Conservation (phyloP, 805 yeast species). For the Wickerhamomyces alni region DNA sequence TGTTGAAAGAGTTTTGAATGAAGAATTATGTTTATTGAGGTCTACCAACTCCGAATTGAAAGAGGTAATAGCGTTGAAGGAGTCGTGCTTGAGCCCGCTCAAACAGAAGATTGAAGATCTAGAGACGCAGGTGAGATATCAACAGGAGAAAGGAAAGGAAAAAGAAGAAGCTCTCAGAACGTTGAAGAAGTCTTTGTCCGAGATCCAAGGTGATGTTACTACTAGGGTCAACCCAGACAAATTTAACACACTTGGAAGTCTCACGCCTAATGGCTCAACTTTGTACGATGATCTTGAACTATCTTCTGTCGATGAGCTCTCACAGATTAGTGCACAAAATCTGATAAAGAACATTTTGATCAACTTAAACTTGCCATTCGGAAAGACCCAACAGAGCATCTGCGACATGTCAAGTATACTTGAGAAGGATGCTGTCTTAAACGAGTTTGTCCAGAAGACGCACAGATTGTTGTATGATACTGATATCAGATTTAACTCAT, state of each 20-base stretch:
- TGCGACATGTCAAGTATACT: constrained; percentile 22
- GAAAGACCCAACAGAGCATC: constrained; percentile 21
- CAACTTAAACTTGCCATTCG: constrained; percentile 26
- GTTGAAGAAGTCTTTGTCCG: no score
- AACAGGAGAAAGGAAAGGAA: background rate
- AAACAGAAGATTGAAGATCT: constrained; percentile 4
- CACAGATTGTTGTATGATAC: constrained; percentile 26
- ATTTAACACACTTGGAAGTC: constrained; percentile 22
- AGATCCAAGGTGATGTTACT: constrained; percentile 21
- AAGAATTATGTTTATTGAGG: no score
- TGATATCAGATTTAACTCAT: constrained; percentile 20
- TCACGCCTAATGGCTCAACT: constrained; percentile 7
- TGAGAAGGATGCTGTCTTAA: constrained; percentile 23
- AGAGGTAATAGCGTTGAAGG: no score
- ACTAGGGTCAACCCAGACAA: constrained; percentile 20
- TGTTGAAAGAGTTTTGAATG: no score
- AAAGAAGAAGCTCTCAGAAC: background rate
- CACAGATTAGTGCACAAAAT: constrained; percentile 27
- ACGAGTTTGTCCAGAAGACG: constrained; percentile 26
- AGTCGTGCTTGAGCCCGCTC: background rate
- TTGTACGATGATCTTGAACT: constrained; percentile 20
- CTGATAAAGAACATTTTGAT: constrained; percentile 28
- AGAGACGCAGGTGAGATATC: background rate
- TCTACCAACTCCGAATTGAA: background rate
- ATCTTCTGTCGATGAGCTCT: constrained; percentile 23